A percentile compares a stretch with the other conserved stretches of the same genome.
phyloP scores from a whole-genome alignment of 768 basidiomycete species.

The Daedalea quercina region DNA sequence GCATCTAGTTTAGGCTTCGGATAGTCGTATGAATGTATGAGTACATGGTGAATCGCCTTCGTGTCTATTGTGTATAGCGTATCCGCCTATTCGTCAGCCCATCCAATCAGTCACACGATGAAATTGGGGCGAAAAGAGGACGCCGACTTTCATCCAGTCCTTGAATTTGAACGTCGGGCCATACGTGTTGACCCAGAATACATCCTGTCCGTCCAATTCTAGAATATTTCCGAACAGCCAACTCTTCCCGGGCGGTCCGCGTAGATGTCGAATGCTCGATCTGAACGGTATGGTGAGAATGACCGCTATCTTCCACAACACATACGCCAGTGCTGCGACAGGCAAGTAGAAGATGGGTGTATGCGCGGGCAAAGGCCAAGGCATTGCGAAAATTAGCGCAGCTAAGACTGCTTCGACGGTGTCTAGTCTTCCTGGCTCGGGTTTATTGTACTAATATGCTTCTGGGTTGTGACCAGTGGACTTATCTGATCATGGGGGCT shows the following conservation, averaged over 20 bases:
- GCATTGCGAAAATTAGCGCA: too few species aligned
- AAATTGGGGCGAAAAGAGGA: neutral
- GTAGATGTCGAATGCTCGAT: conserved; percentile 31
- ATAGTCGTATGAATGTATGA: conserved; percentile 49
- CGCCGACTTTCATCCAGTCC: conserved; percentile 15
- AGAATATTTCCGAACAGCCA: conserved; percentile 44
- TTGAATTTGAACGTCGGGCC: conserved; percentile 41
- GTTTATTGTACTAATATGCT: too few species aligned
- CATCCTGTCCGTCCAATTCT: conserved; percentile 28
- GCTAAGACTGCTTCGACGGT: too few species aligned
- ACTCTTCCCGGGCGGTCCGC: conserved; percentile 40
- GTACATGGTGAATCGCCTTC: conserved; percentile 57
- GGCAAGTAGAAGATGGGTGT: too few species aligned
- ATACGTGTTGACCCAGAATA: conserved; percentile 41
- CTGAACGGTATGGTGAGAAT: too few species aligned
- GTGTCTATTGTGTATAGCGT: conserved; percentile 34
- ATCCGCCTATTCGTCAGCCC: neutral
- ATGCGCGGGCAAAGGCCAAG: too few species aligned
- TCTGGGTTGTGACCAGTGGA: too few species aligned
- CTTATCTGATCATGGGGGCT: too few species aligned
- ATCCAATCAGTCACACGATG: too few species aligned
- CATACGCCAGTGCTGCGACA: too few species aligned
- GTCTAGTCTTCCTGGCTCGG: too few species aligned
- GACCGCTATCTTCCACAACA: too few species aligned
- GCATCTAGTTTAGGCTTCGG: conserved; percentile 45